These are phyloP conservation scores for Boletus tylopilopsis DNA, from an alignment of 768 basidiomycete species.

Conservation along the genomic window DNA sequence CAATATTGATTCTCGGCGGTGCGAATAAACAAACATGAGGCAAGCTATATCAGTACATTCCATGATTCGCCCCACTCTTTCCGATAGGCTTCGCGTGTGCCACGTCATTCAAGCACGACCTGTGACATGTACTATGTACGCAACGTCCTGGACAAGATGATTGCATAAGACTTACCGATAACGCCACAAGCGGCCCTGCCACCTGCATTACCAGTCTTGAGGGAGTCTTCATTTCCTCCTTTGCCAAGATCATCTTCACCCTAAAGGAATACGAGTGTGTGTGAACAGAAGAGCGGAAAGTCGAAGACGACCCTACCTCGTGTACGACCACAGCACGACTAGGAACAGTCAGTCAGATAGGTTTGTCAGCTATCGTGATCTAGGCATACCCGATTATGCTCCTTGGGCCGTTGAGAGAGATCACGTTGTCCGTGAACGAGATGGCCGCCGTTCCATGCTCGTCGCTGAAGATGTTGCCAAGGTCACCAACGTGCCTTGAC, in stretches of 20 bases:
- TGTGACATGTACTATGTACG: background rate
- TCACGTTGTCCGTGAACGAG: constrained; percentile 52
- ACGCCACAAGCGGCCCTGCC: constrained; percentile 78
- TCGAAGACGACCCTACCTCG: constrained; percentile 38
- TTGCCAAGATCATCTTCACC: constrained; percentile 79
- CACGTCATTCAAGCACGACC: constrained; percentile 18
- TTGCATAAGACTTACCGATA: constrained; percentile 46
- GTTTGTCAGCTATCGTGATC: constrained; percentile 3
- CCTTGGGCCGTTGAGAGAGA: constrained; percentile 64
- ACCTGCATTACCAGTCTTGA: constrained; percentile 78
- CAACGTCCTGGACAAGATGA: background rate
- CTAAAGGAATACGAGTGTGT: constrained; percentile 29
- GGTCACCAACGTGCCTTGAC: constrained; percentile 67
- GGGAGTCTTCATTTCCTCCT: constrained; percentile 62
- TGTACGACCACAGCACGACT: constrained; percentile 77
- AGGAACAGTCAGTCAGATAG: background rate
- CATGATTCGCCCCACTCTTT: background rate
- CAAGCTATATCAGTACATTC: background rate
- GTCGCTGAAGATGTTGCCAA: constrained; percentile 72
- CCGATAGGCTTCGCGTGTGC: background rate
- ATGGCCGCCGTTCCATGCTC: constrained; percentile 53
- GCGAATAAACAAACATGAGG: constrained; percentile 12
- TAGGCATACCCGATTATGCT: constrained; percentile 65
- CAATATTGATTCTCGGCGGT: constrained; percentile 7
- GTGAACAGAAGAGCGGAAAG: constrained; percentile 5